Evolutionary conservation across 2,329 filamentous ascomycete species (phyloP).

Genomic region (Nigrospora sphaerica): DNA sequence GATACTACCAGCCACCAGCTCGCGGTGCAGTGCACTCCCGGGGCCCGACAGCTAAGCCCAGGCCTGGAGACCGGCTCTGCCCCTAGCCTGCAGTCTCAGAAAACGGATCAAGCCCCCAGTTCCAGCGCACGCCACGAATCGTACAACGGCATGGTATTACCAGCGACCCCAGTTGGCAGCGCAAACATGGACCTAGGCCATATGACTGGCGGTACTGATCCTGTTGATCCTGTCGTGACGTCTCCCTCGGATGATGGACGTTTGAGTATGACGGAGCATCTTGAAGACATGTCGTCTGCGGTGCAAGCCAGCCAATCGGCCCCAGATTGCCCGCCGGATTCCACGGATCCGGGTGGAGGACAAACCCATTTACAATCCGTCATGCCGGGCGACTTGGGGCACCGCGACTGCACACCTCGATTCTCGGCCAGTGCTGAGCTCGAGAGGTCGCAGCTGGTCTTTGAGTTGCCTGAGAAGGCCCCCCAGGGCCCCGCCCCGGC

Average conservation of each 20-base stretch:
- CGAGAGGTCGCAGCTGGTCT: too few species aligned
- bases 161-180: neutral
- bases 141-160: neutral
- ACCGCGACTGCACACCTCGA: too few species aligned
- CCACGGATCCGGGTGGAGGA: too few species aligned
- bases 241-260: neutral
- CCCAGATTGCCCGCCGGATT: too few species aligned
- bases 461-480: too few species aligned
- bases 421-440: too few species aligned
- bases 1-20: neutral
- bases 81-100: constrained; percentile 3
- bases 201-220: neutral
- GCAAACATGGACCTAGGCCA: neutral
- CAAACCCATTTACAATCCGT: too few species aligned
- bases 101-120: neutral
- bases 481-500: too few species aligned
- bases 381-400: too few species aligned
- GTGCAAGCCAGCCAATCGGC: neutral
- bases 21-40: neutral
- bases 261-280: neutral
- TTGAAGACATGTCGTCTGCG: neutral
- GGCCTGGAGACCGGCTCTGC: constrained; percentile 2
- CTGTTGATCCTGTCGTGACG: neutral
- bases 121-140: neutral
- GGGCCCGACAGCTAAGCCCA: neutral